Evolutionary conservation across 2,329 filamentous ascomycete species (phyloP).

Genomic region (Dactylellina drechsleri): DNA sequence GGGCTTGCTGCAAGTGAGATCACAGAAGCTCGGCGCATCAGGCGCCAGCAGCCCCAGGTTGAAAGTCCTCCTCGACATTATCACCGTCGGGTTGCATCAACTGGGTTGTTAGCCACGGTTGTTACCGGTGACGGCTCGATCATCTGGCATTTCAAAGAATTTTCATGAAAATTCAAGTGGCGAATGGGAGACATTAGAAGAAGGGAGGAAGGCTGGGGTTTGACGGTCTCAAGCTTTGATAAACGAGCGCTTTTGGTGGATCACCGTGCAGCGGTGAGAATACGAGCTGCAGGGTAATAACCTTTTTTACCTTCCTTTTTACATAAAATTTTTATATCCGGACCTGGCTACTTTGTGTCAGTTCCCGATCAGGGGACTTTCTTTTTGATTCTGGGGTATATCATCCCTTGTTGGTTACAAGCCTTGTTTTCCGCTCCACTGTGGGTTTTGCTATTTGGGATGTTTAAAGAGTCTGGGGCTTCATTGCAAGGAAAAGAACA

Average conservation of each 20-base stretch:
- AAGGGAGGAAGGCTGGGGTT: neutral
- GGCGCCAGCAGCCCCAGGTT: conserved; percentile 30
- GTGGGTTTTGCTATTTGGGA: conserved; percentile 6
- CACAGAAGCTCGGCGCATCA: conserved; percentile 41
- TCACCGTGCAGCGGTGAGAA: conserved; percentile 31
- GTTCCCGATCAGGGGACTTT: conserved; percentile 30
- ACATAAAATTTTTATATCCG: conserved; percentile 23
- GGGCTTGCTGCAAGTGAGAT: conserved; percentile 42
- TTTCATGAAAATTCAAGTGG: conserved; percentile 16
- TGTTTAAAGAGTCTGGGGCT: conserved; percentile 9
- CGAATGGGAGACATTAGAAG: neutral
- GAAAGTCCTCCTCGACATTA: conserved; percentile 26
- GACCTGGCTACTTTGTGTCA: neutral
- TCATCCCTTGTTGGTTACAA: conserved; percentile 6
- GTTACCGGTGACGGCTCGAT: conserved; percentile 48
- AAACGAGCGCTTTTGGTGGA: conserved; percentile 7
- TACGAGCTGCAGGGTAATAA: conserved; percentile 22
- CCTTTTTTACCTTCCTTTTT: too few relatives aligned
- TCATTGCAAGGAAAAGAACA: conserved; percentile 19
- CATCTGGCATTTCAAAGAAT: conserved; percentile 53
- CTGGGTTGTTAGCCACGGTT: conserved; percentile 46
- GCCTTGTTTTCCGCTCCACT: conserved; percentile 5
- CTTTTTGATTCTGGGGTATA: conserved; percentile 9
- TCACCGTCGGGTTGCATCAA: conserved; percentile 44
- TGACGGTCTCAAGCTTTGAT: conserved; percentile 16